These are phyloP conservation scores for Heterobasidion irregulare DNA, from an alignment of 1,284 basidiomycete species.

Conservation along the genomic window DNA sequence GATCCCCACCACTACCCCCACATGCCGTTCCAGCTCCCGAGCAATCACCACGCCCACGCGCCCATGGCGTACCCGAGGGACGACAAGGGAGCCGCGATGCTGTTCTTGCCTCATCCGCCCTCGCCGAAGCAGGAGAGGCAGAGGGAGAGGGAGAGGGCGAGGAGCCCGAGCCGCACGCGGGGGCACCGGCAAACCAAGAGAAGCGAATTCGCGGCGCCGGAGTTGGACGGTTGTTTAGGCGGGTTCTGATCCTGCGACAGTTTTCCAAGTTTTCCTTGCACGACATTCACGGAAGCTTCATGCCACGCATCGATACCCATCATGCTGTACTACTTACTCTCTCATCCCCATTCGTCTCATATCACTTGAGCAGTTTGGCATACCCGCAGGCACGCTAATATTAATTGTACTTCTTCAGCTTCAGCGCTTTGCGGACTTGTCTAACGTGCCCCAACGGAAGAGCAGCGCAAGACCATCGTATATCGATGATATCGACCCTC, in stretches of 20 bases:
- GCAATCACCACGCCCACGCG: constrained; percentile 16
- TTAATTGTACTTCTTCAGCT: neutral
- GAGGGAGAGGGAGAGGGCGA: constrained; percentile 5
- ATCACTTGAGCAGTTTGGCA: neutral
- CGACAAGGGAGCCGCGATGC: constrained; percentile 22
- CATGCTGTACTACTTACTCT: neutral
- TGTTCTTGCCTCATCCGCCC: constrained; percentile 32
- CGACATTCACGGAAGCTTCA: neutral
- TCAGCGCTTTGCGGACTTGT: neutral
- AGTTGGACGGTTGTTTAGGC: constrained; percentile 35
- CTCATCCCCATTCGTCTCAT: neutral
- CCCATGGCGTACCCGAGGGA: constrained; percentile 17
- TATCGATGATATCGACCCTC: neutral
- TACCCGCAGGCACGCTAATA: neutral
- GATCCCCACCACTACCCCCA: constrained; percentile 12
- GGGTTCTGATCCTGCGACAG: constrained; percentile 27
- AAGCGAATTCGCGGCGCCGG: constrained; percentile 22
- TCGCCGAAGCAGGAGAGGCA: constrained; percentile 8
- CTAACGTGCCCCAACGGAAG: neutral
- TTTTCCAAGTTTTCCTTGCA: neutral
- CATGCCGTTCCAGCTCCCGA: constrained; percentile 7
- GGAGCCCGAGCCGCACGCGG: constrained; percentile 3
- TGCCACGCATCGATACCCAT: constrained; percentile 1
- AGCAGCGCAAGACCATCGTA: neutral
- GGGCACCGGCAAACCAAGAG: constrained; percentile 5